Percentiles rank a stretch among this genome's conserved stretches.
phyloP scores from a whole-genome alignment of 192 early-diverging fungal genomes.

The Phycomyces nitens region DNA sequence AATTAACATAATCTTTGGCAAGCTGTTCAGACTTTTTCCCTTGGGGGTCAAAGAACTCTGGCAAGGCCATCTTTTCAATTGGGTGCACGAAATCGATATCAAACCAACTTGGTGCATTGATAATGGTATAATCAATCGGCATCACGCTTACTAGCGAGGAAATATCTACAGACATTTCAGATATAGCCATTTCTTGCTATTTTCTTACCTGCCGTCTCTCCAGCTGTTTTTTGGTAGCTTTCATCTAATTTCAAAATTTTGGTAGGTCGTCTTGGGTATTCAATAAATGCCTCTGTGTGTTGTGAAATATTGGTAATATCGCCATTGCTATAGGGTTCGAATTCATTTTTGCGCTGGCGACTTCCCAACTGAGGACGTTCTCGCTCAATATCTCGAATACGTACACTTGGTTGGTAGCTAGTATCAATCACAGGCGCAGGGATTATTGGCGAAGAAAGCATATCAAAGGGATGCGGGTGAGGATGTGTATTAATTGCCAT shows the following conservation, averaged over 20 bases:
- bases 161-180: not conserved
- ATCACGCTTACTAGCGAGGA: not conserved
- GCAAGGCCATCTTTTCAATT: slow-evolving; percentile 79
- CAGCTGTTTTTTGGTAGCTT: not conserved
- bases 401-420: slow-evolving; percentile 40
- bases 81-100: slow-evolving; percentile 67
- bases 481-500: not conserved
- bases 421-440: slow-evolving; percentile 37
- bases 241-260: slow-evolving; percentile 25
- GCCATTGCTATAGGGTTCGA: slow-evolving; percentile 56
- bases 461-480: not conserved
- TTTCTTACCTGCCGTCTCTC: not conserved
- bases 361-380: slow-evolving; percentile 46
- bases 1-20: slow-evolving; percentile 71
- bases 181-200: not conserved
- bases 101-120: slow-evolving; percentile 83
- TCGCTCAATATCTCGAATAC: slow-evolving; percentile 49
- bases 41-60: slow-evolving; percentile 90
- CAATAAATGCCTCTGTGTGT: slow-evolving; percentile 17
- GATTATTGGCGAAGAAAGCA: not conserved
- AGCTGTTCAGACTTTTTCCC: slow-evolving; percentile 83
- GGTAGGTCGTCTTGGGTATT: slow-evolving; percentile 12
- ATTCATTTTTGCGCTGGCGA: slow-evolving; percentile 56
- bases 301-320: slow-evolving; percentile 61
- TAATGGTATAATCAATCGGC: slow-evolving; percentile 60